These are phyloP conservation scores for Gnaphalium uliginosum DNA, from an alignment of 129 eudicot species.

Conservation along the genomic window DNA sequence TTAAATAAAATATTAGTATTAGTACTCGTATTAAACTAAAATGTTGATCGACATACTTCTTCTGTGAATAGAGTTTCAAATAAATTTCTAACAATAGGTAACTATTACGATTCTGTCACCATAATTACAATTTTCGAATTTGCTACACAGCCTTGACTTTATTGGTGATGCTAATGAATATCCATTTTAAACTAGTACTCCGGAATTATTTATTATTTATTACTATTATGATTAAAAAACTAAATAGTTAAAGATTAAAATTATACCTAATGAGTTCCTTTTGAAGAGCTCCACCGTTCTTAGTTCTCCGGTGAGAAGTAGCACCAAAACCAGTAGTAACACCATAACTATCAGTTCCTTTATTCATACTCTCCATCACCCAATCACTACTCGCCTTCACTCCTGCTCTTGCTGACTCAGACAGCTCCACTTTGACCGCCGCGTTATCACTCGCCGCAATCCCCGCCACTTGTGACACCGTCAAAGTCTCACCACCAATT, in stretches of 20 bases:
- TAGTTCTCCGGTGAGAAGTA: conserved; percentile 64
- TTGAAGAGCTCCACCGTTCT: conserved; percentile 60
- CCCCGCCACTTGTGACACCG: conserved; percentile 75
- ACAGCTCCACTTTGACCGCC: conserved; percentile 61
- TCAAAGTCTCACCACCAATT: conserved; percentile 65
- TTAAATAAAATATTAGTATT: too few relatives aligned
- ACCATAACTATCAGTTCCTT: conserved; percentile 74
- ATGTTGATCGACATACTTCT: neutral
- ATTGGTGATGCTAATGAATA: neutral
- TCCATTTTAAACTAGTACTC: neutral
- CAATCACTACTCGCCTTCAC: conserved; percentile 79
- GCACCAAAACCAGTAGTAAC: conserved; percentile 86
- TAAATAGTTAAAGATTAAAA: neutral
- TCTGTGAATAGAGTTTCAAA: neutral
- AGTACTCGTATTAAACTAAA: too few relatives aligned
- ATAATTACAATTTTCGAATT: too few relatives aligned
- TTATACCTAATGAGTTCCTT: conserved; percentile 52
- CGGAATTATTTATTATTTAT: neutral
- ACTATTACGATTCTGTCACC: too few relatives aligned
- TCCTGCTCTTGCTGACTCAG: conserved; percentile 61
- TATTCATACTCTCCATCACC: conserved; percentile 80
- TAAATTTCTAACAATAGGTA: too few relatives aligned
- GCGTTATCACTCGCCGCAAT: conserved; percentile 44
- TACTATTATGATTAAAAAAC: neutral
- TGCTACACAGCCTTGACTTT: too few relatives aligned